Evolutionary conservation across 1,284 basidiomycete genomes (phyloP).

Genomic region (Quambalaria eucalypti): DNA sequence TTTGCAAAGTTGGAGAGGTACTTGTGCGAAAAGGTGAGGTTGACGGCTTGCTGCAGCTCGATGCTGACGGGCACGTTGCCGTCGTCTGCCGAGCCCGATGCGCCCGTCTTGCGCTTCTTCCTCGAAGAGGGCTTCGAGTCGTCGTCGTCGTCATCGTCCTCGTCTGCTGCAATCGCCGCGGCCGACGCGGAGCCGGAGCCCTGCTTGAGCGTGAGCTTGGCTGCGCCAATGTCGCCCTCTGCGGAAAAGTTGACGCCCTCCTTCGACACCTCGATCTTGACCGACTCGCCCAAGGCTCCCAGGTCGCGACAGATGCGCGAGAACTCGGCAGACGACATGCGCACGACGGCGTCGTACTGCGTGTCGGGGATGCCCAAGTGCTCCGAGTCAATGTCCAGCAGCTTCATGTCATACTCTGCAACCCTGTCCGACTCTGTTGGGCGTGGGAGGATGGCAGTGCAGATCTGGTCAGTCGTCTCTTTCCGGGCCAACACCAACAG

Average conservation of each 20-base stretch:
- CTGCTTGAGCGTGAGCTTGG: constrained; percentile 76
- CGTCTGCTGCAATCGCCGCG: constrained; percentile 38
- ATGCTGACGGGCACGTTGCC: constrained; percentile 39
- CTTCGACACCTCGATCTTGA: constrained; percentile 90
- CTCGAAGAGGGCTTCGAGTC: constrained; percentile 35
- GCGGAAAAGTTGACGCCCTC: constrained; percentile 89
- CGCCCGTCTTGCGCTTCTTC: constrained; percentile 23
- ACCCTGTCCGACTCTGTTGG: constrained; percentile 75
- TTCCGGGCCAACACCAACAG: too few relatives aligned
- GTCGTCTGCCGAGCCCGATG: constrained; percentile 7
- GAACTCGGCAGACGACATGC: constrained; percentile 79
- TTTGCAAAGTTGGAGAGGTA: constrained; percentile 97
- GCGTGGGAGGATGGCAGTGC: not conserved
- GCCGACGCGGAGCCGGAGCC: constrained; percentile 48
- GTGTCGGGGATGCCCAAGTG: constrained; percentile 96
- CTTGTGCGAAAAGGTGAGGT: constrained; percentile 89
- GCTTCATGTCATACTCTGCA: constrained; percentile 96
- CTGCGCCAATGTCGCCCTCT: constrained; percentile 91
- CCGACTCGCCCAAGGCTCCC: constrained; percentile 81
- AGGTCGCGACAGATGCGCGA: constrained; percentile 87
- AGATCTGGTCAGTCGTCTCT: not conserved
- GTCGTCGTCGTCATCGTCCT: constrained; percentile 41
- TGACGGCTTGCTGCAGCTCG: constrained; percentile 61
- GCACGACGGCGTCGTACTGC: constrained; percentile 87
- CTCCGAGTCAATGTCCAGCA: constrained; percentile 96